phyloP scores from a whole-genome alignment of 78 protist species.

The Dictyostelium intermedium region DNA sequence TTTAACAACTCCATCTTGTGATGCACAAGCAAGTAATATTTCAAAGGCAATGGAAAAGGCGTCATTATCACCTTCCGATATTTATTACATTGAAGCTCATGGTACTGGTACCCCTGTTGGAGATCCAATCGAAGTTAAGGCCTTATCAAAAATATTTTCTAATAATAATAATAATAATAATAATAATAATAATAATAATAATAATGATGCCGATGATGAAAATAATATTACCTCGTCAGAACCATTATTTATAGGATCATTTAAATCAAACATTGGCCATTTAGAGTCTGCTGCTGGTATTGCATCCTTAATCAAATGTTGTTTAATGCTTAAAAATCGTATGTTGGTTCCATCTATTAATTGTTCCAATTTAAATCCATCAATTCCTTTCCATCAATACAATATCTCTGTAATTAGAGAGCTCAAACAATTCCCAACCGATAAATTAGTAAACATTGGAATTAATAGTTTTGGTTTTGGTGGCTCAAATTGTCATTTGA shows the following conservation, averaged over 20 bases:
- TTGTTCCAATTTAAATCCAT: slow-evolving; percentile 33
- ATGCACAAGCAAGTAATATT: slow-evolving; percentile 79
- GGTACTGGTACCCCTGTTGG: slow-evolving; percentile 94
- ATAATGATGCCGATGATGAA: slow-evolving; percentile 62
- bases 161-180: not conserved
- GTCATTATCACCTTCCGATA: not conserved
- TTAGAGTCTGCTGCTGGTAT: slow-evolving; percentile 88
- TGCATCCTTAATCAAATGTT: slow-evolving; percentile 74
- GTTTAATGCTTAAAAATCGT: slow-evolving; percentile 63
- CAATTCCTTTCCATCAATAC: slow-evolving; percentile 47
- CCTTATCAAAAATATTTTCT: slow-evolving; percentile 51
- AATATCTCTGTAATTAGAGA: slow-evolving; percentile 61
- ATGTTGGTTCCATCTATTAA: slow-evolving; percentile 52
- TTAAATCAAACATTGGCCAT: slow-evolving; percentile 90
- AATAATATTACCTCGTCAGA: slow-evolving; percentile 16
- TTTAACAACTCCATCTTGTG: slow-evolving; percentile 81
- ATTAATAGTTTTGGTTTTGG: slow-evolving; percentile 90
- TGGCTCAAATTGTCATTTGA: slow-evolving; percentile 88
- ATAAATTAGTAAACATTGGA: slow-evolving; percentile 57
- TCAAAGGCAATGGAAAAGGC: slow-evolving; percentile 52
- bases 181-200: slow-evolving; percentile 14
- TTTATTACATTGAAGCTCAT: slow-evolving; percentile 88
- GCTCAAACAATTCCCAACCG: not conserved
- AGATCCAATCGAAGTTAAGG: slow-evolving; percentile 90
- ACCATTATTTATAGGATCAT: slow-evolving; percentile 71